phyloP scores from a whole-genome alignment of 208 protist genomes.

The Histomonas meleagridis region DNA sequence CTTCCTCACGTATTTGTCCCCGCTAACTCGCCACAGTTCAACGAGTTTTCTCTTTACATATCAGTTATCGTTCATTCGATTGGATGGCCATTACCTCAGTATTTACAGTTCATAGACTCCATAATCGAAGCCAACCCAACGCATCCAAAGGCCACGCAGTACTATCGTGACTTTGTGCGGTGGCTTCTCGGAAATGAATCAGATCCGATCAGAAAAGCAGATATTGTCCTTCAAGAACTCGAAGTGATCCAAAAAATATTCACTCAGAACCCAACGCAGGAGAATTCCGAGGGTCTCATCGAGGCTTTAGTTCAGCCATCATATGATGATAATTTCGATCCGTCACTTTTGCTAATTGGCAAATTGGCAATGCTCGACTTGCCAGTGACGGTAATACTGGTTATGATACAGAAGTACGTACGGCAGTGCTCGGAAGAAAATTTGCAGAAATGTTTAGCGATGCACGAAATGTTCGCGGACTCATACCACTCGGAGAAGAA shows the following conservation, averaged over 20 bases:
- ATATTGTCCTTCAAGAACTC: not conserved
- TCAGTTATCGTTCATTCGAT: not conserved
- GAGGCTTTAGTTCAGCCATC: not conserved
- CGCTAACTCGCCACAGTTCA: not conserved
- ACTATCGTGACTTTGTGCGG: not conserved
- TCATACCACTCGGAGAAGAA: too few relatives aligned
- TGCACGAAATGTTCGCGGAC: too few relatives aligned
- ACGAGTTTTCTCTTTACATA: not conserved
- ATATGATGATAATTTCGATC: not conserved
- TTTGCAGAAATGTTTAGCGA: too few relatives aligned
- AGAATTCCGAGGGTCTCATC: not conserved
- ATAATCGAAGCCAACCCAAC: not conserved
- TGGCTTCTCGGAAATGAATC: not conserved
- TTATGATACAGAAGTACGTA: too few relatives aligned
- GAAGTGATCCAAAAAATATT: not conserved
- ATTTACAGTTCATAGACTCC: not conserved
- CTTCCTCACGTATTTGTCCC: not conserved
- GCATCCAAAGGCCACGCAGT: not conserved
- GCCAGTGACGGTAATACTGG: too few relatives aligned
- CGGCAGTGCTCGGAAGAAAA: too few relatives aligned
- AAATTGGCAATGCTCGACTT: not conserved
- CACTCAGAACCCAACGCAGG: not conserved
- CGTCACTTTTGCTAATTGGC: not conserved
- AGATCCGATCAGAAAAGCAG: not conserved
- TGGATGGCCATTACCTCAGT: not conserved